A percentile compares a stretch with the other conserved stretches of the same genome.
Evolutionary conservation across 2,329 filamentous ascomycete species (phyloP).

Genomic region (Pseudopithomyces chartarum): DNA sequence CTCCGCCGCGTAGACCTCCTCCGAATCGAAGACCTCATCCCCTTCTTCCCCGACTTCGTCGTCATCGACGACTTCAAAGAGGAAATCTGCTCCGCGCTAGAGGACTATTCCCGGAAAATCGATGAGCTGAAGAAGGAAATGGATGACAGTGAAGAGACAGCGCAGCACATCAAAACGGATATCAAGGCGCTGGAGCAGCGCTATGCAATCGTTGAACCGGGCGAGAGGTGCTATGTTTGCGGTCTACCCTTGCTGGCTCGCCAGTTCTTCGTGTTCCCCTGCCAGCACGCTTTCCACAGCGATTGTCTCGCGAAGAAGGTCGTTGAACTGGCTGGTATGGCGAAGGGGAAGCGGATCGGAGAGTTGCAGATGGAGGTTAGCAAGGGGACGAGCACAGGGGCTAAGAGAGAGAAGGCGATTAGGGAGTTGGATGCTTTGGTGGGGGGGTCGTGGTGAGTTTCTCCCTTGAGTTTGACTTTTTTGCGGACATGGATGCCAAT

Average conservation of each 20-base stretch:
- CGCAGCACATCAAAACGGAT: constrained; percentile 86
- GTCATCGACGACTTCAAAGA: constrained; percentile 99
- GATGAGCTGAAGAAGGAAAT: constrained; percentile 89
- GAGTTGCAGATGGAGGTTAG: constrained; percentile 85
- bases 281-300: constrained; percentile 96
- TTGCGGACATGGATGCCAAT: constrained; percentile 21
- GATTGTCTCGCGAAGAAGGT: constrained; percentile 90
- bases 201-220: constrained; percentile 95
- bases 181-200: constrained; percentile 84
- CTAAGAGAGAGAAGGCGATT: constrained; percentile 79
- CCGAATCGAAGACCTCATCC: constrained; percentile 94
- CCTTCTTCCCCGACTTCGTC: constrained; percentile 98
- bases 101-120: constrained; percentile 91
- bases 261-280: constrained; percentile 98
- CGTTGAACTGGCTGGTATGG: constrained; percentile 77
- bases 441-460: constrained; percentile 79
- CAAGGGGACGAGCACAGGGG: constrained; percentile 71
- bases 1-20: constrained; percentile 88
- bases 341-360: constrained; percentile 77
- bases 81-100: constrained; percentile 91
- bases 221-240: constrained; percentile 91
- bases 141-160: constrained; percentile 90
- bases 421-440: constrained; percentile 91
- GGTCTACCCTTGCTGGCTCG: constrained; percentile 82
- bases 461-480: background rate